Evolutionary conservation across 2,329 filamentous ascomycete species (phyloP).

Genomic region (Leptographium wingfieldii): DNA sequence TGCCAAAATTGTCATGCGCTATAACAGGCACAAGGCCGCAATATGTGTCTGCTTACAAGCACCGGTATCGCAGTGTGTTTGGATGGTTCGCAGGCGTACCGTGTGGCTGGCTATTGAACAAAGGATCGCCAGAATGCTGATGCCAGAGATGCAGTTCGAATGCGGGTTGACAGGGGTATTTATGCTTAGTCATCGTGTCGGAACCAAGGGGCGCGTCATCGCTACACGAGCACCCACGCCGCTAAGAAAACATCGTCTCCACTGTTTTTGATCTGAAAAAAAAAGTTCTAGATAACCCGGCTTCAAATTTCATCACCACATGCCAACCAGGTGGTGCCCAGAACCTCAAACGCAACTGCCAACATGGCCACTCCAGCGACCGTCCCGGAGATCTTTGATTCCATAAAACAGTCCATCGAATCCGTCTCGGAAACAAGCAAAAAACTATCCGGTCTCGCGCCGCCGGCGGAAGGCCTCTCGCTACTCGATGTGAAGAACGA

Average conservation of each 20-base stretch:
- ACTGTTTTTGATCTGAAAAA: constrained; percentile 7
- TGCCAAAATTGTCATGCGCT: neutral
- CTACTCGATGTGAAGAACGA: constrained; percentile 95
- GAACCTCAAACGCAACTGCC: neutral
- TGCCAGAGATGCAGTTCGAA: neutral
- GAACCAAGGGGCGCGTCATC: constrained; percentile 1
- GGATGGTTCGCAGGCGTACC: neutral
- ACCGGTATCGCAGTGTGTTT: neutral
- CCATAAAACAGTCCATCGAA: constrained; percentile 44
- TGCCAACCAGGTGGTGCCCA: neutral
- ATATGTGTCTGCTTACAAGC: neutral
- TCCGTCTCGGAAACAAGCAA: constrained; percentile 57
- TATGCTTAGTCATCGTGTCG: neutral
- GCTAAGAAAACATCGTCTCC: neutral
- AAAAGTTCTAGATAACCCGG: neutral
- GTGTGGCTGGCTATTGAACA: neutral
- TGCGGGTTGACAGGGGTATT: neutral
- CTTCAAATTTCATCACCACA: neutral
- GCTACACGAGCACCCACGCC: neutral
- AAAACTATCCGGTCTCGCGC: constrained; percentile 47
- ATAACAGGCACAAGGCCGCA: neutral
- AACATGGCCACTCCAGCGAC: constrained; percentile 18
- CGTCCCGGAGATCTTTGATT: constrained; percentile 36
- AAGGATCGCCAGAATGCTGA: neutral
- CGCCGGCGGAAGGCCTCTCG: constrained; percentile 80